Evolutionary conservation across 257 asterid genomes (phyloP), one percentile per base, ranked within the genome.

Genomic region (Solanum arcanum): DNA sequence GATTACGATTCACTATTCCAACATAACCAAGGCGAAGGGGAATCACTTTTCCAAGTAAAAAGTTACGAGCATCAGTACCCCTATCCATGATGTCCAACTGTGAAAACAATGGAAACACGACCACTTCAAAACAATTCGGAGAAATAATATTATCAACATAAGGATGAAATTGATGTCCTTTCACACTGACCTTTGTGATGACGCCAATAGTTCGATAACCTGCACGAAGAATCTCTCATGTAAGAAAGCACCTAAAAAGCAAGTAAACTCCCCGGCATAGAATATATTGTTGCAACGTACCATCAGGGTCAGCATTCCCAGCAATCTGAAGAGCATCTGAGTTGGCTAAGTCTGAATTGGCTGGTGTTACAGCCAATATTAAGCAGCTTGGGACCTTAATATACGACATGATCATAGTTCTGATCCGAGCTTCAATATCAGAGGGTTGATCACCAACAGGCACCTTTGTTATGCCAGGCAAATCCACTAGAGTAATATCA

Each of bases 291-390:
- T 73, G 83, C 49, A 35, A 86, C 90, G 81, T 52, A 95, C 99
- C 99, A 88, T 94, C 99, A 41, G 99, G 99, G 90, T 97, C 99
- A 72, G 97, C 99, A 90, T 84, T 92, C 90, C 97, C 96, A 85
- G 99, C 99, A 94, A 97, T 95, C 91, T 97, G 99, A 88, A 97
- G 99, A 86, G 99, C 99, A 90, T 97, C 99, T 60, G 99, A 97
- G 91, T 95, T 97, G 52, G 98, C 98, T 82, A 97, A 88, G 93
- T 97, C 99, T 46, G 99, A 86, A 95, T 97, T 97, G 77, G 98
- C 99, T 33, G 99, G 99, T 9, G 99, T 93, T 47, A 97, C 99
- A 39, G 99, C 99, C 89, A 97, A 91, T 89, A 97, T 96, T 83
- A 97, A 86, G 89, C 99, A 95, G 88, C 94, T 92, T 70, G 92